These are phyloP conservation scores for Candida dendrica DNA, from an alignment of 805 yeast species.

Conservation along the genomic window DNA sequence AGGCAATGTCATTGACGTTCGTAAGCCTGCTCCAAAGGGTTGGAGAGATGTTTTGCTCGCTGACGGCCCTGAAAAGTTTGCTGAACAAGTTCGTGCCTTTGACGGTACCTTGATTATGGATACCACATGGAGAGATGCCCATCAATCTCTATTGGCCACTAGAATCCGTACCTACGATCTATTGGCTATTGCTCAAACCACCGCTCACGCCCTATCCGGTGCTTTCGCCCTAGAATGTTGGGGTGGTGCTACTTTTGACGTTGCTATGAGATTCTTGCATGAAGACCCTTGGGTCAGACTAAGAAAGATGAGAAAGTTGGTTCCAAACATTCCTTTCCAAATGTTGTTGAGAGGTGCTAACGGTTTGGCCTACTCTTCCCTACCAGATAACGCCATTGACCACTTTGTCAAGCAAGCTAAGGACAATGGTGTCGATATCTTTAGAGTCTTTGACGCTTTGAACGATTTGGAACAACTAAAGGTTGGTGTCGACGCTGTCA, in stretches of 20 bases:
- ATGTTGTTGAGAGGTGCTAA: slow-evolving; percentile 99
- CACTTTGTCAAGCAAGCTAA: slow-evolving; percentile 94
- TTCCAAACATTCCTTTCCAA: slow-evolving; percentile 98
- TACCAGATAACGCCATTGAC: slow-evolving; percentile 98
- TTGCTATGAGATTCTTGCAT: slow-evolving; percentile 94
- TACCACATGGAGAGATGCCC: slow-evolving; percentile 99
- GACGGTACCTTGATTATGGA: slow-evolving; percentile 93
- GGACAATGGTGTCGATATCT: slow-evolving; percentile 92
- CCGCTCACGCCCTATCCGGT: slow-evolving; percentile 82
- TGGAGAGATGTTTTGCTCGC: slow-evolving; percentile 86
- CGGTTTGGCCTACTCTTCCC: slow-evolving; percentile 96
- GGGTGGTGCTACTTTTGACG: slow-evolving; percentile 99
- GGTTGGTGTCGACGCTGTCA: slow-evolving; percentile 97
- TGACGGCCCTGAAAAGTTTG: slow-evolving; percentile 86
- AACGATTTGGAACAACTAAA: slow-evolving; percentile 94
- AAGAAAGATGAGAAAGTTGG: slow-evolving; percentile 76
- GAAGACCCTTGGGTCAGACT: slow-evolving; percentile 99
- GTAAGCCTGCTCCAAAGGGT: slow-evolving; percentile 55
- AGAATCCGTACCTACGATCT: slow-evolving; percentile 94
- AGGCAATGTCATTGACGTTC: slow-evolving; percentile 57
- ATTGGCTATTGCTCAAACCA: slow-evolving; percentile 85
- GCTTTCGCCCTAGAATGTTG: slow-evolving; percentile 97
- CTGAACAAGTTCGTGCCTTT: slow-evolving; percentile 75
- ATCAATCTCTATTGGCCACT: slow-evolving; percentile 94
- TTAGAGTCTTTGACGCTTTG: slow-evolving; percentile 96